A percentile compares a stretch with the other conserved stretches of the same genome.
Conservation (phyloP, 2,329 filamentous ascomycete genomes). For the Exophiala oligosperma region DNA sequence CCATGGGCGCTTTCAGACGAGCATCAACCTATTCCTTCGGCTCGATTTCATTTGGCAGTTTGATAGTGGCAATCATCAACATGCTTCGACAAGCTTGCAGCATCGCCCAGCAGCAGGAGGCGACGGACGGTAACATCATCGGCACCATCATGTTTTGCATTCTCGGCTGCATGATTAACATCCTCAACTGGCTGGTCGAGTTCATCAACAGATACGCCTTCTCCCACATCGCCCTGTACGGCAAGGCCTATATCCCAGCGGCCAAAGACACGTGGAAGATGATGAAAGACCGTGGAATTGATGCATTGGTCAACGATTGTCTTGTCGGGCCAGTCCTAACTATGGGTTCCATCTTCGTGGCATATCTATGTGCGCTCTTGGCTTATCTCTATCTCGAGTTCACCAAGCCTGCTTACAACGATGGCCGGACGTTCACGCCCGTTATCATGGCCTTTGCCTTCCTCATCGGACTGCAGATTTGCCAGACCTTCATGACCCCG, state of each 20-base stretch:
- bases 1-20: conserved; percentile 77
- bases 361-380: conserved; percentile 76
- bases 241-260: conserved; percentile 80
- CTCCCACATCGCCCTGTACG: conserved; percentile 89
- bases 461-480: conserved; percentile 85
- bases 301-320: conserved; percentile 86
- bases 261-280: conserved; percentile 89
- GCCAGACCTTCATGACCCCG: conserved; percentile 85
- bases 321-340: conserved; percentile 71
- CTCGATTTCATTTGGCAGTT: conserved; percentile 80
- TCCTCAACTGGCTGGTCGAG: conserved; percentile 82
- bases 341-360: conserved; percentile 80
- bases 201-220: conserved; percentile 94
- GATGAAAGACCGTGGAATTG: conserved; percentile 89
- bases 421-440: conserved; percentile 65
- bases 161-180: conserved; percentile 70
- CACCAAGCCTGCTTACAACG: conserved; percentile 78
- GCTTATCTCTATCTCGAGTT: conserved; percentile 85
- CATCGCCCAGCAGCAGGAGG: conserved; percentile 67
- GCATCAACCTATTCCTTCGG: conserved; percentile 90
- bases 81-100: conserved; percentile 79
- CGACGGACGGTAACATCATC: conserved; percentile 67
- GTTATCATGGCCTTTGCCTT: conserved; percentile 84
- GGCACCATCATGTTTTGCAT: conserved; percentile 69
- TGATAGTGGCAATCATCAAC: conserved; percentile 85